These are phyloP conservation scores for Fusarium secorum DNA, from an alignment of 2,329 filamentous ascomycete genomes.

Conservation along the genomic window DNA sequence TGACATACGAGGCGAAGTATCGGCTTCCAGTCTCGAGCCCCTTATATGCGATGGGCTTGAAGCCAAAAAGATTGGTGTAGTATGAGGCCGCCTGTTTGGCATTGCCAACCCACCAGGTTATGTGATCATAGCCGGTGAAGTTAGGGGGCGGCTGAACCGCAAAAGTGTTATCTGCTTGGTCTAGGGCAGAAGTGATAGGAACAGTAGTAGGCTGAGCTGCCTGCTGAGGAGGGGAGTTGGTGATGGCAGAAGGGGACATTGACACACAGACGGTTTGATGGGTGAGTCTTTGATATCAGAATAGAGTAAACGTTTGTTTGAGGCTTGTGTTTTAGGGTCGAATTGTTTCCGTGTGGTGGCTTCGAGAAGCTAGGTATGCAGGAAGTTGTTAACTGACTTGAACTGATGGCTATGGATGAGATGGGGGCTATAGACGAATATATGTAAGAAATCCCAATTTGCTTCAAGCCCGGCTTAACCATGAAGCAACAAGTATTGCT, in stretches of 20 bases:
- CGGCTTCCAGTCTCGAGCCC: constrained; percentile 89
- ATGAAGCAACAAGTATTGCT: constrained; percentile 18
- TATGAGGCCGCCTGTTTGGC: constrained; percentile 93
- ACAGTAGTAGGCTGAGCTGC: constrained; percentile 49
- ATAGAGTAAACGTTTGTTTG: constrained; percentile 1
- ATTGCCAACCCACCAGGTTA: constrained; percentile 97
- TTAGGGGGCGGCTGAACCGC: constrained; percentile 61
- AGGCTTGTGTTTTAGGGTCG: constrained; percentile 17
- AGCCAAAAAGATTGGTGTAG: constrained; percentile 88
- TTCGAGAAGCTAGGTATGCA: constrained; percentile 24
- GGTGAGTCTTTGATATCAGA: constrained; percentile 14
- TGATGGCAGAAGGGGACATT: constrained; percentile 69
- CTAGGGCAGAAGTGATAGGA: constrained; percentile 43
- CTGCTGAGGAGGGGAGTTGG: constrained; percentile 57
- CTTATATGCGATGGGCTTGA: constrained; percentile 80
- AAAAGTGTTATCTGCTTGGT: constrained; percentile 55
- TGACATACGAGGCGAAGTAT: constrained; percentile 82
- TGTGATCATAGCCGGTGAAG: constrained; percentile 89
- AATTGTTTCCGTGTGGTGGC: constrained; percentile 10
- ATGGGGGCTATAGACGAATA: constrained; percentile 14
- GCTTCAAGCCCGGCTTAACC: constrained; percentile 35
- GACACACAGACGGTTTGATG: constrained; percentile 37
- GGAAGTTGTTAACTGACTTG: constrained; percentile 10
- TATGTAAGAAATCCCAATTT: constrained; percentile 38
- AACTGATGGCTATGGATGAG: constrained; percentile 1